Base-by-base conservation (phyloP, 1,139 yeast genomes). In the Taphrina communis region DNA sequence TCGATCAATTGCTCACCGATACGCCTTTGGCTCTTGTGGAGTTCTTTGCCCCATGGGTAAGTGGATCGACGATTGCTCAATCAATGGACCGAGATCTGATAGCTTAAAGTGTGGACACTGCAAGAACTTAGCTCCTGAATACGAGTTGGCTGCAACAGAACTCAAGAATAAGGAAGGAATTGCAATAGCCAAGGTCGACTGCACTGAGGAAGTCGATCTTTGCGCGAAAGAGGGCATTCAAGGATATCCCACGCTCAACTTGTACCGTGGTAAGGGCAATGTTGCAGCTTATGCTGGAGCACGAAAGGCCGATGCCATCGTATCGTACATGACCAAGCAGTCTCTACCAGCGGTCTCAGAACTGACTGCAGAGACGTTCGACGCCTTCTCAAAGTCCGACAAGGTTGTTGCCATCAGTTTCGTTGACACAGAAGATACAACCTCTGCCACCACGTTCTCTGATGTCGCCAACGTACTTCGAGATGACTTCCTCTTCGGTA, bases 41-140 rank as follows among this genome's bases (percentile, higher is more conserved):
- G 82, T 94, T 94, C 82, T 94, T 87, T 79, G 99, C 99, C 41
- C 98, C 99, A 77, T 94, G 99, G 99, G 94, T 73, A 70, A 19
- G 72, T 58, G 1, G 38, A 4, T 17, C 12, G 52, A 6, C 3
- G n/a, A 25, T 21, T 21, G 36, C 21, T 1, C 36, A n/a, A 21
- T 11, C 53, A 21, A 9, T 25, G 31, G 31, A 25, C 31, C 31
- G 8, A 6, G 1, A 2, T 21, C 53, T 50, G 36, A 50, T 50
- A 12, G 35, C 21, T 9, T 9, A 1, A 39, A 66, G 71, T 68
- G 71, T 70, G 99, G 99, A 31, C 97, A 94, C 82, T 94, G 99
- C 84, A 92, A 94, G 84, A 86, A 86, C 71, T 84, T 94, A 74
- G 98, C 94, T 31, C 99, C 99, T 66, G 94, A 94, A 80, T 93